Percentiles rank a stretch among this genome's conserved stretches.
Evolutionary conservation across 352 stramenopile species (phyloP).

Genomic region (Blastocystis sp.): DNA sequence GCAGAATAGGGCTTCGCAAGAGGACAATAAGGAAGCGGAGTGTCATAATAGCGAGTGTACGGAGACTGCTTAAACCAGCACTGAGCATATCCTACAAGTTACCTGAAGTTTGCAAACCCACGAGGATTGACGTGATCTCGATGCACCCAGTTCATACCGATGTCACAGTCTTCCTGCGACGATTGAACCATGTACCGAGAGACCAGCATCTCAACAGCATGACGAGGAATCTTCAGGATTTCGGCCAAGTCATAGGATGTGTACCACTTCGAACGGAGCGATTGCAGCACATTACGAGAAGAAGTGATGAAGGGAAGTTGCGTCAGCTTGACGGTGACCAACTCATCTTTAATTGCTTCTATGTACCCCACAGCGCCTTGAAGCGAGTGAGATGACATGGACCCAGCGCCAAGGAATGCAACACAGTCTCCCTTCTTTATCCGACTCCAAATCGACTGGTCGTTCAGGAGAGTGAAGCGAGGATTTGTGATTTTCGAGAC

Average conservation of each 20-base stretch:
- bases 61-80: conserved; percentile 82
- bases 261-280: conserved; percentile 75
- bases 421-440: conserved; percentile 80
- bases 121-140: not conserved
- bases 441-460: conserved; percentile 76
- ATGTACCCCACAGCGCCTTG: conserved; percentile 83
- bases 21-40: conserved; percentile 75
- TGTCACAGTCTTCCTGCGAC: conserved; percentile 75
- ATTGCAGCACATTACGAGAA: conserved; percentile 67
- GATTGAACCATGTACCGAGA: conserved; percentile 86
- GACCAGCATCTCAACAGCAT: conserved; percentile 84
- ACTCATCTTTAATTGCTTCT: conserved; percentile 70
- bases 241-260: conserved; percentile 74
- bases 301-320: conserved; percentile 69
- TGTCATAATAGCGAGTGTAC: conserved; percentile 65
- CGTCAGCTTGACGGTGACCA: not conserved
- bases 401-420: conserved; percentile 74
- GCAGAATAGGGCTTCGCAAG: conserved; percentile 84
- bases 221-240: conserved; percentile 81
- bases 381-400: conserved; percentile 68
- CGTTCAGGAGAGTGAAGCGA: conserved; percentile 81
- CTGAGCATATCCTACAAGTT: conserved; percentile 68
- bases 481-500: conserved; percentile 83
- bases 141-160: conserved; percentile 73
- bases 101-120: not conserved